These are phyloP conservation scores for Graphilbum sp. DNA, from an alignment of 2,329 filamentous ascomycete genomes.

Conservation along the genomic window DNA sequence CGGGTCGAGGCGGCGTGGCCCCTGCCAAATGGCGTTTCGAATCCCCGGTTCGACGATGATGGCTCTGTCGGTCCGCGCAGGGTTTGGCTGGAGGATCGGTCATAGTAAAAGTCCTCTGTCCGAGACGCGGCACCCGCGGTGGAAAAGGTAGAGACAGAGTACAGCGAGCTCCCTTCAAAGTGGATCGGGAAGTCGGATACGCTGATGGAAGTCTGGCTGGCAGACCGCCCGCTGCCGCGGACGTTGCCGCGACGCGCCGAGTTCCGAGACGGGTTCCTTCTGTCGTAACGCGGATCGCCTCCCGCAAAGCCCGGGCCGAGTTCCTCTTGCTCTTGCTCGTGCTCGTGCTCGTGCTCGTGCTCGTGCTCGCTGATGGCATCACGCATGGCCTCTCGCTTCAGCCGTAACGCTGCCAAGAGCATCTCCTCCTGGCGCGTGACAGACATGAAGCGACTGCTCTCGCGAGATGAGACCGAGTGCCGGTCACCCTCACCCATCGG, in stretches of 20 bases:
- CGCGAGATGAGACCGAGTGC: constrained; percentile 17
- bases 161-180: constrained; percentile 4
- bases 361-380: constrained; percentile 19
- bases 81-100: not conserved
- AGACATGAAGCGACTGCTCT: constrained; percentile 31
- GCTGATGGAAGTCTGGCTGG: constrained; percentile 2
- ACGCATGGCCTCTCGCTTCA: constrained; percentile 39
- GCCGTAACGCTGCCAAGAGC: constrained; percentile 37
- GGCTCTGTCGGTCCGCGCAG: not conserved
- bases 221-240: no score
- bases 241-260: not conserved
- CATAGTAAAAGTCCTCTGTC: no score
- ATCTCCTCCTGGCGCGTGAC: constrained; percentile 43
- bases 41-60: no score
- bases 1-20: no score
- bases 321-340: constrained; percentile 1
- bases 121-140: not conserved
- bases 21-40: no score
- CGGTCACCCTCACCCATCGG: constrained; percentile 10
- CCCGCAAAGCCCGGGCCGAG: not conserved
- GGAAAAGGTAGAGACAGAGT: not conserved
- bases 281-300: no score
- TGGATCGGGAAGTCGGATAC: constrained; percentile 5
- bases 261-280: no score
- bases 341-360: constrained; percentile 6